phyloP scores from a whole-genome alignment of 2,329 filamentous ascomycete genomes.

The Cercospora janseana region DNA sequence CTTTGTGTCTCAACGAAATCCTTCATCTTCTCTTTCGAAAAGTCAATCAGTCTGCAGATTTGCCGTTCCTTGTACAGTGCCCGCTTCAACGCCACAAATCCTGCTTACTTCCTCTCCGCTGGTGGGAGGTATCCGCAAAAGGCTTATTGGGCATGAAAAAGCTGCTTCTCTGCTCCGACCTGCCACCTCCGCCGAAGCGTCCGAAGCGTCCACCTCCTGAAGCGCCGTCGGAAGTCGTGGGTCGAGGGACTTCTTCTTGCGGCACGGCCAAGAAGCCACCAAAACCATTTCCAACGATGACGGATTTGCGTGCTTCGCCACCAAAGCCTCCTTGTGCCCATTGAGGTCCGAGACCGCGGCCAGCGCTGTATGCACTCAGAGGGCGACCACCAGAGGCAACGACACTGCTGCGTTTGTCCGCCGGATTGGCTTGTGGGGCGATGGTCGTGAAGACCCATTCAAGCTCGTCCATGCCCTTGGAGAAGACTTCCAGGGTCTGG shows the following conservation, averaged over 20 bases:
- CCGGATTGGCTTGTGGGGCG: slow-evolving; percentile 47
- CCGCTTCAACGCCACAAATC: slow-evolving; percentile 40
- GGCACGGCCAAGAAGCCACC: slow-evolving; percentile 67
- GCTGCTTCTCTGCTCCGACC: slow-evolving; percentile 21
- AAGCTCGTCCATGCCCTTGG: slow-evolving; percentile 64
- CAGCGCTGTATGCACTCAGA: slow-evolving; percentile 46
- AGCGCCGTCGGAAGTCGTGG: slow-evolving; percentile 31
- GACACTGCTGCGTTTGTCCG: slow-evolving; percentile 35
- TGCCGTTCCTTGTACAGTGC: too few relatives aligned
- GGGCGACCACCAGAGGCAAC: slow-evolving; percentile 42
- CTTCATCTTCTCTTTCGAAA: too few relatives aligned
- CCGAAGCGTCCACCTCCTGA: slow-evolving; percentile 21
- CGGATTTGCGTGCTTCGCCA: slow-evolving; percentile 57
- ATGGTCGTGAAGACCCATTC: slow-evolving; percentile 68
- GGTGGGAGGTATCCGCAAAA: slow-evolving; percentile 25
- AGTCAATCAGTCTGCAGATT: too few relatives aligned
- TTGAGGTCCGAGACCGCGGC: slow-evolving; percentile 51
- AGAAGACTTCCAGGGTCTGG: slow-evolving; percentile 62
- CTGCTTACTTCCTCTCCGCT: slow-evolving; percentile 36
- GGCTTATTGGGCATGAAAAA: slow-evolving; percentile 35
- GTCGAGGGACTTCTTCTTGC: slow-evolving; percentile 45
- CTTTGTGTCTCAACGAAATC: too few relatives aligned
- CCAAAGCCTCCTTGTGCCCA: slow-evolving; percentile 51
- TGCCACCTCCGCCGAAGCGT: slow-evolving; percentile 14
- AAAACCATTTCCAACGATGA: slow-evolving; percentile 66